A percentile compares a stretch with the other conserved stretches of the same genome.
These are phyloP conservation scores for Magnaporthales sp. DNA, from an alignment of 2,329 filamentous ascomycete species.

Conservation along the genomic window DNA sequence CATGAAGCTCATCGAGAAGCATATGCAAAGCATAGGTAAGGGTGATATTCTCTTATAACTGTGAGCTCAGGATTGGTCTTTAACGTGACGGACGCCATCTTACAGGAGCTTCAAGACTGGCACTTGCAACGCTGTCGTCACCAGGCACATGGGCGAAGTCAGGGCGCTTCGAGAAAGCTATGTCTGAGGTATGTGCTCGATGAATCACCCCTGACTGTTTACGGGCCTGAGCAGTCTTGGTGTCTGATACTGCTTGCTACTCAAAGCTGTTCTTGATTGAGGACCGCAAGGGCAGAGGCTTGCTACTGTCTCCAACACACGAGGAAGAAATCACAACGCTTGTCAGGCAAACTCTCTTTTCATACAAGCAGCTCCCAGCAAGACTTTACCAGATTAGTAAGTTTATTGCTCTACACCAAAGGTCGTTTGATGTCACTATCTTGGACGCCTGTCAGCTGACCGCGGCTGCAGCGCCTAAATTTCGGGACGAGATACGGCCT, in stretches of 20 bases:
- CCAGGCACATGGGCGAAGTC: conserved; percentile 77
- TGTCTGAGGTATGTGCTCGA: conserved; percentile 53
- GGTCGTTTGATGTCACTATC: no score
- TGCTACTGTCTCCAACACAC: conserved; percentile 83
- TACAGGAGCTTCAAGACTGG: conserved; percentile 67
- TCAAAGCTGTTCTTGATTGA: conserved; percentile 65
- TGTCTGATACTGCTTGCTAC: conserved; percentile 17
- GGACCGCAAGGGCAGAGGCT: conserved; percentile 67
- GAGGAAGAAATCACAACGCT: conserved; percentile 92
- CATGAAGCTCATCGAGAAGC: conserved; percentile 74
- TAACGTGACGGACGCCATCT: conserved; percentile 4
- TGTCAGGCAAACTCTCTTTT: conserved; percentile 63
- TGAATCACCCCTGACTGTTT: neutral
- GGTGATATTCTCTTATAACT: neutral
- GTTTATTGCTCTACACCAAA: conserved; percentile 14
- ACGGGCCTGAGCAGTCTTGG: neutral
- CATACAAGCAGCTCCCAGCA: conserved; percentile 79
- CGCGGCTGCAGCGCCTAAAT: conserved; percentile 63
- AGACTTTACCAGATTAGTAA: conserved; percentile 83
- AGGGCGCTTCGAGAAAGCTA: conserved; percentile 65
- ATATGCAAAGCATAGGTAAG: conserved; percentile 70
- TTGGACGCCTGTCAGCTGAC: neutral
- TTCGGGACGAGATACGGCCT: conserved; percentile 84
- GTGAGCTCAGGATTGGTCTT: neutral
- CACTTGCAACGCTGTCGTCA: conserved; percentile 77